phyloP scores from a whole-genome alignment of 805 yeast species.

The Komagataella phaffii region DNA sequence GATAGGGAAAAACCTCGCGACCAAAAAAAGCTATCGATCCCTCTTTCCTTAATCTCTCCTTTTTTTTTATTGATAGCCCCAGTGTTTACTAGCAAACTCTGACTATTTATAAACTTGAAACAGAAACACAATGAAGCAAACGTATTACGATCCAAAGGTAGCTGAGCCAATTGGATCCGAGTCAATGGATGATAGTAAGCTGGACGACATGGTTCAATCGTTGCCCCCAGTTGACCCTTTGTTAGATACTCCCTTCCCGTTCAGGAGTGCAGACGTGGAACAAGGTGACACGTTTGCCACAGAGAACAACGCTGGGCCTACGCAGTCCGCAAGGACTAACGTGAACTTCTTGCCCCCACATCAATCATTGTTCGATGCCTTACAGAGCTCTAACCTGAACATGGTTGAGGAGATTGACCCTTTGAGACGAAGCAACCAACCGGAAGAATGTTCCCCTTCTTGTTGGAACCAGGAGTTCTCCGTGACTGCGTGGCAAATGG shows the following conservation, averaged over 20 bases:
- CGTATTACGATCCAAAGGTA: background rate
- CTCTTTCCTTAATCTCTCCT: background rate
- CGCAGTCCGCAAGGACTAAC: background rate
- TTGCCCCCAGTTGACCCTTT: background rate
- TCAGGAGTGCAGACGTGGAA: background rate
- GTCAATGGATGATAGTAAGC: background rate
- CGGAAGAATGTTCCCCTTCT: slow-evolving; percentile 1
- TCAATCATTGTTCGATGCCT: slow-evolving; percentile 16
- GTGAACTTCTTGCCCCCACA: slow-evolving; percentile 15
- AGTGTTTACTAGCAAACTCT: background rate
- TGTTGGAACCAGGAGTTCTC: slow-evolving; percentile 15
- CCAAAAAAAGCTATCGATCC: background rate
- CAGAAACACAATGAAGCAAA: background rate
- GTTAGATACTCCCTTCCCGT: background rate
- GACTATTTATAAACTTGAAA: background rate
- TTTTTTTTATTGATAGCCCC: background rate
- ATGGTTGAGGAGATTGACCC: slow-evolving; percentile 4
- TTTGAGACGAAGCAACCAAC: slow-evolving; percentile 3
- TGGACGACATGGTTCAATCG: background rate
- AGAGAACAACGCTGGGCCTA: background rate
- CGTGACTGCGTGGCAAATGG: slow-evolving; percentile 21
- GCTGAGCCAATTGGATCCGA: background rate
- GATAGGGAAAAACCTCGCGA: background rate
- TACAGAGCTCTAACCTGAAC: slow-evolving; percentile 19
- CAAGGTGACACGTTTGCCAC: background rate